Evolutionary conservation across 345 rosid species (phyloP), one percentile per base, ranked within the genome.

Genomic region (Salix exigua): DNA sequence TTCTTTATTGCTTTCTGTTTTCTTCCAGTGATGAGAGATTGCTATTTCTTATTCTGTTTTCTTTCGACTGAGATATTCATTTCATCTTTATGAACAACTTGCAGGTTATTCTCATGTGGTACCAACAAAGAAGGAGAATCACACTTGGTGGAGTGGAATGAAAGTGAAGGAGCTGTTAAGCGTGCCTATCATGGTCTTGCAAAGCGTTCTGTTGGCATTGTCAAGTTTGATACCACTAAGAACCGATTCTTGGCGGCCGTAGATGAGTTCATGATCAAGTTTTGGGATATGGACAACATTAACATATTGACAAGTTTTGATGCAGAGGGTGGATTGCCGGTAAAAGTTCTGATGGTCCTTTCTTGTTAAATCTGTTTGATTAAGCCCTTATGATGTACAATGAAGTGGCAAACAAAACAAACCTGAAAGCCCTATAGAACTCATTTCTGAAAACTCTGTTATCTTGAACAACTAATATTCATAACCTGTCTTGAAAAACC

Each of bases 301-400:
- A 90, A 84, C 76, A 66, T 76, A 33, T 80, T 91, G 83, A 84
- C 94, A 16, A 90, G 88, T 77, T 85, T 79, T 69, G 88, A 89
- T 76, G 97, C 97, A 73, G 94, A 91, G 42, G 95, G 95, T 81
- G 98, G 97, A 83, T 78, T 94, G 70, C 87, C 84, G 87, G 98
- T 91, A 89, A 81, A 33, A 35, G 85, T 75, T 66, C 19, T 48
- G 37, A 44, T 69, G 30, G 75, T 46, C 35, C n/a, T 28, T 55
- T 23, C 30, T 30, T 68, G 23, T 30, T 51, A 42, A 75, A 72
- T 77, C 33, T 50, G 42, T 74, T 72, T 76, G 25, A 23, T 74
- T 51, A 73, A 23, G 18, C 37, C 53, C 40, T 67, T 26, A 46
- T 66, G 8, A 65, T 71, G 7, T 23, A 58, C 16, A 10, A n/a